phyloP scores from a whole-genome alignment of 306 rosid species.

The Cucurbita maxima region DNA sequence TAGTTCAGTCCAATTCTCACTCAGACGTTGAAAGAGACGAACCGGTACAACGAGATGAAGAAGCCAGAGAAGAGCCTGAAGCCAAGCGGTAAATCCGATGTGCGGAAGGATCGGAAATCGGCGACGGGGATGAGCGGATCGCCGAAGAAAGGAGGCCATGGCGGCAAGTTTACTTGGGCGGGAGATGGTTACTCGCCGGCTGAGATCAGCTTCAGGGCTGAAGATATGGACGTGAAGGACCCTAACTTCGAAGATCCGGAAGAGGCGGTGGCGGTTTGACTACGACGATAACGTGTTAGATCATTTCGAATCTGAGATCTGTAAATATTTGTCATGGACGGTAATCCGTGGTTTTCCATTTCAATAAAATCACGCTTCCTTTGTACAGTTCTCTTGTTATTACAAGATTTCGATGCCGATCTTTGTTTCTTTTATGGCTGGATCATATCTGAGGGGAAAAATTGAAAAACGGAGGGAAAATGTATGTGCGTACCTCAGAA shows the following conservation, averaged over 20 bases:
- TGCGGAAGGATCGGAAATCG: constrained; percentile 58
- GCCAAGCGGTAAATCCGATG: constrained; percentile 29
- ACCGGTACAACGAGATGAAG: constrained; percentile 42
- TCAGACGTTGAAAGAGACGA: background rate
- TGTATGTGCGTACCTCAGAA: background rate
- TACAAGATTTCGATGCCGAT: background rate
- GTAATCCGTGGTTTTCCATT: background rate
- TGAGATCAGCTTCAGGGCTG: constrained; percentile 33
- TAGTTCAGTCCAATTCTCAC: background rate
- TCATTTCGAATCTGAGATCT: background rate
- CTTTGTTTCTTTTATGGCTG: background rate
- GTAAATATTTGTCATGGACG: constrained; percentile 1
- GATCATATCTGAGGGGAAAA: background rate
- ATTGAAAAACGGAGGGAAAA: background rate
- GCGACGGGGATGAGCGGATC: constrained; percentile 75
- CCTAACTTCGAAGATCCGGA: constrained; percentile 72
- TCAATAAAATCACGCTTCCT: background rate
- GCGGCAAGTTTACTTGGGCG: constrained; percentile 88
- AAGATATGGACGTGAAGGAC: constrained; percentile 42
- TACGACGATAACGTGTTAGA: background rate
- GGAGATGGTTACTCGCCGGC: constrained; percentile 35
- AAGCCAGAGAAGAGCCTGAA: constrained; percentile 40
- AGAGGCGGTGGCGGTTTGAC: constrained; percentile 25
- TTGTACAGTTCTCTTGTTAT: background rate
- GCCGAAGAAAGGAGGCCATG: constrained; percentile 89